phyloP scores from a whole-genome alignment of 2,329 filamentous ascomycete species.

The Fusarium vanettenii region DNA sequence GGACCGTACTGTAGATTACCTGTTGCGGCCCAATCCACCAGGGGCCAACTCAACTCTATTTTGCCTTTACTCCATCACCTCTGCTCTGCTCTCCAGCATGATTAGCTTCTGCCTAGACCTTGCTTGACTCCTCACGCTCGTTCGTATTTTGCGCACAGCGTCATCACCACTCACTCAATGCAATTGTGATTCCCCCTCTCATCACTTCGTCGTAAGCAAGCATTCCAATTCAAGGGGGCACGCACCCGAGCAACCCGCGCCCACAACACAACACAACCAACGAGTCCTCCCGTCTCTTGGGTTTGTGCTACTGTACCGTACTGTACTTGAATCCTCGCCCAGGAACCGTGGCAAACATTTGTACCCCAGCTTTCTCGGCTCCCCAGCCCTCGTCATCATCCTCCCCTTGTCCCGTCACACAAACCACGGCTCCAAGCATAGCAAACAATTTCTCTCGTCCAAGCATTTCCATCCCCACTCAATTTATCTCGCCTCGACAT shows the following conservation, averaged over 20 bases:
- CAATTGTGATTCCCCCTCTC: background rate
- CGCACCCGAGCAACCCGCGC: slow-evolving; percentile 13
- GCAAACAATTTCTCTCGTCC: slow-evolving; percentile 25
- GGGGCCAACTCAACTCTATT: slow-evolving; percentile 6
- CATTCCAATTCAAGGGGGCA: slow-evolving; percentile 10
- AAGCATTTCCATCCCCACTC: slow-evolving; percentile 11
- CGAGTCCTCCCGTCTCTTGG: background rate
- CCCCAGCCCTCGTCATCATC: slow-evolving; percentile 14
- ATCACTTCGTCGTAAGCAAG: background rate
- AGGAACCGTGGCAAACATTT: slow-evolving; percentile 7
- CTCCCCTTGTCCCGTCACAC: slow-evolving; percentile 18
- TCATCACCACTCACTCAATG: background rate
- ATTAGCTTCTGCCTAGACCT: background rate
- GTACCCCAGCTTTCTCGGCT: slow-evolving; percentile 5
- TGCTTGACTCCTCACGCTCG: background rate
- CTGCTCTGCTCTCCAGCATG: background rate
- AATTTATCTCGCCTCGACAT: slow-evolving; percentile 22
- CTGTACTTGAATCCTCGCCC: background rate
- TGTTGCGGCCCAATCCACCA: background rate
- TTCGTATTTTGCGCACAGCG: background rate
- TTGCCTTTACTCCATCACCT: background rate
- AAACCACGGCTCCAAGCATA: slow-evolving; percentile 31
- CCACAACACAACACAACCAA: background rate
- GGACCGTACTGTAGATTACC: background rate
- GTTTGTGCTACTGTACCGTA: background rate